These are phyloP conservation scores for Pisolithus thermaeus DNA, from an alignment of 1,284 basidiomycete species.

Conservation along the genomic window DNA sequence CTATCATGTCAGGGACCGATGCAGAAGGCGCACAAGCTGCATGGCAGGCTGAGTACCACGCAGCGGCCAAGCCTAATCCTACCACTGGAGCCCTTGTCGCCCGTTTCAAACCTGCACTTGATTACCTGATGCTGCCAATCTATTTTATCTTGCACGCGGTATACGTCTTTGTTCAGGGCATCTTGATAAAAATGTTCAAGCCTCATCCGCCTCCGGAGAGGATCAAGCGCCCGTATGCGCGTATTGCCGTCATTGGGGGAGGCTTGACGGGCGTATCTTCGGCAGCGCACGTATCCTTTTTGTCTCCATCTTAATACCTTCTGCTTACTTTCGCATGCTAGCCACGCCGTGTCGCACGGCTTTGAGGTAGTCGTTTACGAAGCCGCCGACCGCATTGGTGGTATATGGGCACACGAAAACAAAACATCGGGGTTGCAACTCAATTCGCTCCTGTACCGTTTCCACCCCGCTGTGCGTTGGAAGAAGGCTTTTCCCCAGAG, in stretches of 20 bases:
- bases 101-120: neutral
- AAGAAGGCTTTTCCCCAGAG: conserved; percentile 43
- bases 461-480: conserved; percentile 47
- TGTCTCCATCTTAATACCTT: no score
- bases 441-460: conserved; percentile 53
- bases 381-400: conserved; percentile 35
- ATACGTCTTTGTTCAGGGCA: conserved; percentile 4
- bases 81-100: neutral
- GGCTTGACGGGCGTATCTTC: conserved; percentile 47
- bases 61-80: neutral
- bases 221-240: conserved; percentile 29
- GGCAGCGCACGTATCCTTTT: conserved; percentile 30
- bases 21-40: neutral
- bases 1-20: neutral
- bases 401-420: conserved; percentile 62
- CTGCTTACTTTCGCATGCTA: conserved; percentile 5
- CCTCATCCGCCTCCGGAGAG: conserved; percentile 12
- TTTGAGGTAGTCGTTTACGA: conserved; percentile 53
- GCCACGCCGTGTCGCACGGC: conserved; percentile 46
- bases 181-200: conserved; percentile 4
- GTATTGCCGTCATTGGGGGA: conserved; percentile 49
- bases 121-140: neutral
- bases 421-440: conserved; percentile 56
- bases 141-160: neutral
- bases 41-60: neutral